Evolutionary conservation across 2,329 filamentous ascomycete genomes (phyloP).

Genomic region (Chalaropsis thielavioides): DNA sequence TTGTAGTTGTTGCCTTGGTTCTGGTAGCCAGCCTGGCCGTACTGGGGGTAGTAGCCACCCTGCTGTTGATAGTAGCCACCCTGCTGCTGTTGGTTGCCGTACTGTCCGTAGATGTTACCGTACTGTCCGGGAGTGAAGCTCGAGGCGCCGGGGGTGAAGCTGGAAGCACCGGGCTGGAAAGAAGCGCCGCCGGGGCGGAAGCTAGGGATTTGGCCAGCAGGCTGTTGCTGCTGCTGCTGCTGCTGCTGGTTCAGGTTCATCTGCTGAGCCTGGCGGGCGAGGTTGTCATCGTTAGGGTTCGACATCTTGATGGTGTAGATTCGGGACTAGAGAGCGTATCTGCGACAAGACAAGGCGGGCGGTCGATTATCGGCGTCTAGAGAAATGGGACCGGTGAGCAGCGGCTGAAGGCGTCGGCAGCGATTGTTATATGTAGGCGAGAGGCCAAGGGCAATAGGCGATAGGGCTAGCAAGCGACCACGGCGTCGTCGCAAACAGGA

Average conservation of each 20-base stretch:
- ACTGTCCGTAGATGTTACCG: conserved; percentile 44
- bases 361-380: background rate
- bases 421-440: background rate
- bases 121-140: conserved; percentile 58
- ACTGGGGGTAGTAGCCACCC: conserved; percentile 28
- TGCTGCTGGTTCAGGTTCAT: conserved; percentile 63
- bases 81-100: conserved; percentile 34
- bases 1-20: conserved; percentile 31
- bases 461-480: no score
- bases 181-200: conserved; percentile 32
- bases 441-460: background rate
- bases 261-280: conserved; percentile 65
- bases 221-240: conserved; percentile 51
- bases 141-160: conserved; percentile 59
- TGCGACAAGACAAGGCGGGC: background rate
- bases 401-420: background rate
- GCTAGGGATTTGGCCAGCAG: conserved; percentile 31
- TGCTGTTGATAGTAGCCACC: conserved; percentile 35
- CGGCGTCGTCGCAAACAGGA: conserved; percentile 1
- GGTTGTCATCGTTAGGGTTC: conserved; percentile 89
- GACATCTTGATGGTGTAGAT: conserved; percentile 47
- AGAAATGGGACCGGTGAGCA: background rate
- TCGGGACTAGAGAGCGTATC: background rate
- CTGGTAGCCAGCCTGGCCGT: conserved; percentile 24
- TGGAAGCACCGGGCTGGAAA: conserved; percentile 52